Evolutionary conservation across 768 basidiomycete species (phyloP), one percentile per base, ranked within the genome.

Genomic region (Mycena filopes): DNA sequence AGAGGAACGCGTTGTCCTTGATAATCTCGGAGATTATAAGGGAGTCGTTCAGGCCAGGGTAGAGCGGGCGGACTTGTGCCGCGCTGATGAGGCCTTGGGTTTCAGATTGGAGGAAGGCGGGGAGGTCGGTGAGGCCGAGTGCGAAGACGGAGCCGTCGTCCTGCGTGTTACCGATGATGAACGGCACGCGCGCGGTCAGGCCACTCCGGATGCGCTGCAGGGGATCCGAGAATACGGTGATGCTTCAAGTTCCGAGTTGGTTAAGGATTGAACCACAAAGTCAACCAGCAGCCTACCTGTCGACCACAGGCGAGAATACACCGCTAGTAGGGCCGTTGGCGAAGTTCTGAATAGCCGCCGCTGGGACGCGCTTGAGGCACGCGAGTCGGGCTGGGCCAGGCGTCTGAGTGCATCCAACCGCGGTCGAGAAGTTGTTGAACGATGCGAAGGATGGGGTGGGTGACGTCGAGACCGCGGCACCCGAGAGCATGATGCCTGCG

Each of bases 321-420:
- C 55, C 47, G 21, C 64, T 47, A 12, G 21, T 29, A 15, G 72
- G 69, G 8, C 70, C 68, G 45, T 71, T 66, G 21, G 46, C 46
- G 43, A 60, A 75, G 1, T 38, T 40, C 1, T 53, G 65, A 47
- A 75, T 74, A 9, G 54, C 50, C 8, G 50, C 25, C 1, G 71
- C 70, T 10, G 74, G 68, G 9, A 75, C 66, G 13, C 43, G n/a
- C 31, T 66, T 72, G 28, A 76, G 63, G 58, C 75, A 76, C 20
- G 70, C 36, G 9, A 76, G 48, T 15, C 75, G 61, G 40, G 36
- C 48, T 2, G 66, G 6, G 21, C 75, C 74, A 13, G 73, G 65
- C 13, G 60, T 1, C 36, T 74, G 64, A 1, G n/a, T 51, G 46
- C 75, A 76, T 26, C 67, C 67, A 10, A 65, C 51, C 2, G 56